Conservation (phyloP, 2,329 filamentous ascomycete genomes). For the Paecilomyces niveus region DNA sequence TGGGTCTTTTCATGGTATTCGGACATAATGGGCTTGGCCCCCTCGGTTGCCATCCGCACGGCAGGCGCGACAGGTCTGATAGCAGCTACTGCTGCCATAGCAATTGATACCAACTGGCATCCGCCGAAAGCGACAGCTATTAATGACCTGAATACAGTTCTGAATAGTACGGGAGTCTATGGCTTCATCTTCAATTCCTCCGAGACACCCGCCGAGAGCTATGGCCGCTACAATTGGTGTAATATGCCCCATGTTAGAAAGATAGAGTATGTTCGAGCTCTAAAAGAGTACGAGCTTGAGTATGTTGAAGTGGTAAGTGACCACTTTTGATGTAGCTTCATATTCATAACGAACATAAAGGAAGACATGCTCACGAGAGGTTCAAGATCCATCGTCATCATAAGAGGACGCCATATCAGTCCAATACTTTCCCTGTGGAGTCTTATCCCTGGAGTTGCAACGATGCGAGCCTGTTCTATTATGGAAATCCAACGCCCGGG, state of each 20-base stretch:
- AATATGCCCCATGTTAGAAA: slow-evolving; percentile 79
- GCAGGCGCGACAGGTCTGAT: slow-evolving; percentile 1
- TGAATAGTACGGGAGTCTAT: slow-evolving; percentile 57
- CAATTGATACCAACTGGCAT: slow-evolving; percentile 49
- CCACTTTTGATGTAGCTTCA: not conserved
- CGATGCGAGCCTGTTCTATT: slow-evolving; percentile 63
- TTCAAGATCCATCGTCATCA: slow-evolving; percentile 69
- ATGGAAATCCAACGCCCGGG: slow-evolving; percentile 48
- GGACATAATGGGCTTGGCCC: not conserved
- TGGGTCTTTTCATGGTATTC: not conserved
- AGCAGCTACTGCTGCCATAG: slow-evolving; percentile 1
- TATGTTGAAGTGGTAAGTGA: slow-evolving; percentile 71
- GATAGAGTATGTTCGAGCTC: slow-evolving; percentile 54
- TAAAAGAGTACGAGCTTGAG: slow-evolving; percentile 54
- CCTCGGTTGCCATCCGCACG: not conserved
- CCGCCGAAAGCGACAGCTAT: slow-evolving; percentile 49
- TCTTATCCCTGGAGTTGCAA: slow-evolving; percentile 66
- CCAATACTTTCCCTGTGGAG: slow-evolving; percentile 70
- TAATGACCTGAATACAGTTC: slow-evolving; percentile 54
- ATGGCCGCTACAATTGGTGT: slow-evolving; percentile 71
- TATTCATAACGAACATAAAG: slow-evolving; percentile 6
- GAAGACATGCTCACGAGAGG: slow-evolving; percentile 1
- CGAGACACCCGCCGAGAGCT: slow-evolving; percentile 46
- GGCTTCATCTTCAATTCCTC: slow-evolving; percentile 70
- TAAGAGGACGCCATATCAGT: slow-evolving; percentile 73